These are phyloP conservation scores for Boletellus sp. DNA, from an alignment of 768 basidiomycete genomes.

Conservation along the genomic window DNA sequence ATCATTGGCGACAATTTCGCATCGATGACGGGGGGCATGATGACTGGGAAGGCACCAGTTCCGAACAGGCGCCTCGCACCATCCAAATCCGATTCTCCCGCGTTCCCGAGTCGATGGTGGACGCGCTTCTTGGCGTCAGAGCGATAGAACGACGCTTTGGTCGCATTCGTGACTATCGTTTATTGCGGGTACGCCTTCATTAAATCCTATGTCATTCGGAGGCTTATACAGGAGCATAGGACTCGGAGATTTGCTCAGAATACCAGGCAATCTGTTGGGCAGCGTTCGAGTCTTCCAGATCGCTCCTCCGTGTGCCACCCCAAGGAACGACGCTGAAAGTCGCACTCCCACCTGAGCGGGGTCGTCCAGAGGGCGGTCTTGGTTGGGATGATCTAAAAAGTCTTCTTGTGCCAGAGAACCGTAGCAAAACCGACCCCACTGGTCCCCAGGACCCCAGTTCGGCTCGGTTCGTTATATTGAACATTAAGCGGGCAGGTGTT, in stretches of 20 bases:
- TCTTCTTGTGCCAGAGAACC: conserved; percentile 24
- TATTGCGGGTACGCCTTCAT: conserved; percentile 36
- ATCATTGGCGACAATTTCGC: conserved; percentile 11
- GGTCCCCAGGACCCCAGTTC: not conserved
- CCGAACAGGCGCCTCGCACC: conserved; percentile 21
- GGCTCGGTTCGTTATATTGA: conserved; percentile 12
- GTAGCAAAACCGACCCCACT: not conserved
- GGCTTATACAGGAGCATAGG: conserved; percentile 31
- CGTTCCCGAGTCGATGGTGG: conserved; percentile 42
- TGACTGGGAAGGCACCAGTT: conserved; percentile 8
- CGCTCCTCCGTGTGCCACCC: conserved; percentile 35
- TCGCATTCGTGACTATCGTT: conserved; percentile 40
- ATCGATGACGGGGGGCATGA: conserved; percentile 25
- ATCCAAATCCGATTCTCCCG: conserved; percentile 41
- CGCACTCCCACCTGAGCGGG: conserved; percentile 22
- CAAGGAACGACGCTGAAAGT: conserved; percentile 31
- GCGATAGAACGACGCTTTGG: conserved; percentile 56
- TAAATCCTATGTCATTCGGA: not conserved
- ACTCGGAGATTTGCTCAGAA: conserved; percentile 40
- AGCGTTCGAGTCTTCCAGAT: conserved; percentile 44
- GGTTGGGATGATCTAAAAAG: conserved; percentile 30
- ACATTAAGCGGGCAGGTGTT: conserved; percentile 24
- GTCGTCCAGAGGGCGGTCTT: conserved; percentile 30
- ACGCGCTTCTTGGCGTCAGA: conserved; percentile 50
- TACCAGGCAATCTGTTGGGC: conserved; percentile 45